Evolutionary conservation across 495 filamentous ascomycete species (phyloP), one percentile per base, ranked within the genome.

Genomic region (Copromyces sp.): DNA sequence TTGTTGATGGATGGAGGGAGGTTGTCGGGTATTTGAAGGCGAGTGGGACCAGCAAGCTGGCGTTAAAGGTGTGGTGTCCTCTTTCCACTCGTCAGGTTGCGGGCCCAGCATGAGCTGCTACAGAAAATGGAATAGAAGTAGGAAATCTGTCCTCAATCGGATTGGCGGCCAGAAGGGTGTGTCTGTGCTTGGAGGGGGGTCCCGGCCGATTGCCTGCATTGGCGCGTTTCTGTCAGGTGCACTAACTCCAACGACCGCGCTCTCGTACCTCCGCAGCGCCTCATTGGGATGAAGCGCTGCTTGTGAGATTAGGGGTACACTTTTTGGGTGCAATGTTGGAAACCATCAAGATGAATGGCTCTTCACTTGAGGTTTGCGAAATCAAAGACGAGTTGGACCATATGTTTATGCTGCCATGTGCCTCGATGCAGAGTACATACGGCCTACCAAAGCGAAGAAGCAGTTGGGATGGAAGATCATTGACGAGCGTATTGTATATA

Each of bases 121-220:
- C 70, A 65, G 32, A 68, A 75, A 47, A 74, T 70, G n/a, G n/a
- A n/a, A n/a, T 73, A 65, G 65, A 40, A 70, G 70, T 35, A 41
- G 78, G 75, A 78, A 78, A 80, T 78, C 75, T 80, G 78, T 80
- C 78, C 78, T 80, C 73, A 77, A 78, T 73, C 74, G 73, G 69
- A 72, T 73, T 78, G 47, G 70, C 72, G 76, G 76, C 73, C 77
- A 75, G 68, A 72, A 71, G 40, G 72, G 61, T 69, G 45, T 16
- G 29, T 68, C 39, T 38, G 39, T 24, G 41, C 8, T 37, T n/a
- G 24, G 32, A 38, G 14, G 16, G 70, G 71, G 70, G 69, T 20
- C 47, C 39, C 47, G 69, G 69, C 42, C 42, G 39, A 32, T 70
- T 20, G 69, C 37, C 47, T 24, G 45, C 47, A 59, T 59, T 59